Conservation (phyloP, 2,329 filamentous ascomycete species). For the Fusarium tuaranense region DNA sequence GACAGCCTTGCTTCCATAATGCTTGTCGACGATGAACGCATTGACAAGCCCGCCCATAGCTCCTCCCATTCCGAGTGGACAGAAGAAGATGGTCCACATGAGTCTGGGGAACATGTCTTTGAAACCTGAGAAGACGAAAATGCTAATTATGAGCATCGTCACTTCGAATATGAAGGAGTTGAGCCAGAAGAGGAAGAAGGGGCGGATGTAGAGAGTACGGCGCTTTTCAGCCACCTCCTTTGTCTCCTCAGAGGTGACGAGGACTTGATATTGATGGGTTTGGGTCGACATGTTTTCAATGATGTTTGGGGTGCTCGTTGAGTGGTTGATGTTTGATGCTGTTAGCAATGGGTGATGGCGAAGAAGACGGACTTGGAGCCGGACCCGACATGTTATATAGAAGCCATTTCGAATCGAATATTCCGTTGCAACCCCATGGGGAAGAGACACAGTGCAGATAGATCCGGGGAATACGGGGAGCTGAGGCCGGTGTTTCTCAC, state of each 20-base stretch:
- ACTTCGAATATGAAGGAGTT: conserved; percentile 23
- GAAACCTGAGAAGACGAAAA: conserved; percentile 9
- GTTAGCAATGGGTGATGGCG: not conserved
- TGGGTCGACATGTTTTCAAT: not conserved
- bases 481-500: not conserved
- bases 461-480: not conserved
- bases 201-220: conserved; percentile 12
- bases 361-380: not conserved
- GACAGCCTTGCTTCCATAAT: not conserved
- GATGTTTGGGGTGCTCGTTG: too few species aligned
- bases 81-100: not conserved
- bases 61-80: not conserved
- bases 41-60: not conserved
- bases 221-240: conserved; percentile 16
- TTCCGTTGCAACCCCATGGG: not conserved
- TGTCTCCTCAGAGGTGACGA: not conserved
- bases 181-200: conserved; percentile 24
- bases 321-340: not conserved
- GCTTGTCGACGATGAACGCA: not conserved
- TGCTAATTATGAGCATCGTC: conserved; percentile 12
- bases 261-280: not conserved
- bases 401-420: too few species aligned
- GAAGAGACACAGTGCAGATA: not conserved
- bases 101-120: not conserved
- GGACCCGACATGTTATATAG: not conserved